These are phyloP conservation scores for Cardiosporidium cionae DNA, from an alignment of 169 alveolate species.

Conservation along the genomic window DNA sequence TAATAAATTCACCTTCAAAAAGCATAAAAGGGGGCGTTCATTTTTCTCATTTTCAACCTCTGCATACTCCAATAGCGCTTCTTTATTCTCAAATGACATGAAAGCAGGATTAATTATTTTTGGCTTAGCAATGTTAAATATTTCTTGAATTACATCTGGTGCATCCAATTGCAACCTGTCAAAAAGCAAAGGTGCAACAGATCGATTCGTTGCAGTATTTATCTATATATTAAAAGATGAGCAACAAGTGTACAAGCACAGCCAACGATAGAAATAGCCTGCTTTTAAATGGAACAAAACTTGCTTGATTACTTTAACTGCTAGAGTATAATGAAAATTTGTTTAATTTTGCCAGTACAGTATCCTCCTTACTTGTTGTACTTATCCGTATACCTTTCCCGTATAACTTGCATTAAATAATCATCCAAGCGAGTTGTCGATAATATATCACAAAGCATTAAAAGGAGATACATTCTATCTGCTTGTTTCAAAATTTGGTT, in stretches of 20 bases:
- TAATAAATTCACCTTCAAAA: not conserved
- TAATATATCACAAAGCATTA: slow-evolving; percentile 58
- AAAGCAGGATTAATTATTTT: not conserved
- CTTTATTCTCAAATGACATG: not conserved
- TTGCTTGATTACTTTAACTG: too few relatives aligned
- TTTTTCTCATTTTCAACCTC: not conserved
- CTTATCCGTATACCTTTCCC: slow-evolving; percentile 62
- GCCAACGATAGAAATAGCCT: too few relatives aligned
- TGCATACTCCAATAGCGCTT: not conserved
- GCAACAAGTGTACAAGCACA: too few relatives aligned
- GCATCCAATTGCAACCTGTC: not conserved
- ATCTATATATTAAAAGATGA: too few relatives aligned
- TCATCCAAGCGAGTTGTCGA: slow-evolving; percentile 55
- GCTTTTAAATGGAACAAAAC: too few relatives aligned
- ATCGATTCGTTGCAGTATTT: too few relatives aligned
- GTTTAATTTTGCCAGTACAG: too few relatives aligned
- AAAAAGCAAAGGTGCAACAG: too few relatives aligned
- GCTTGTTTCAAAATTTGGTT: slow-evolving; percentile 47
- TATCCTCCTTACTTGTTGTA: slow-evolving; percentile 50
- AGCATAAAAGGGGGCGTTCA: not conserved
- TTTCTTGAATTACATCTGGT: not conserved
- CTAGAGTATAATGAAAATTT: too few relatives aligned
- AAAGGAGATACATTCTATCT: slow-evolving; percentile 61
- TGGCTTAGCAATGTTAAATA: not conserved
- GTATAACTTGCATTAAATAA: slow-evolving; percentile 51